Percentiles rank a stretch among this genome's conserved stretches.
Evolutionary conservation across 1,284 basidiomycete species (phyloP).

Genomic region (Malassezia obtusa): DNA sequence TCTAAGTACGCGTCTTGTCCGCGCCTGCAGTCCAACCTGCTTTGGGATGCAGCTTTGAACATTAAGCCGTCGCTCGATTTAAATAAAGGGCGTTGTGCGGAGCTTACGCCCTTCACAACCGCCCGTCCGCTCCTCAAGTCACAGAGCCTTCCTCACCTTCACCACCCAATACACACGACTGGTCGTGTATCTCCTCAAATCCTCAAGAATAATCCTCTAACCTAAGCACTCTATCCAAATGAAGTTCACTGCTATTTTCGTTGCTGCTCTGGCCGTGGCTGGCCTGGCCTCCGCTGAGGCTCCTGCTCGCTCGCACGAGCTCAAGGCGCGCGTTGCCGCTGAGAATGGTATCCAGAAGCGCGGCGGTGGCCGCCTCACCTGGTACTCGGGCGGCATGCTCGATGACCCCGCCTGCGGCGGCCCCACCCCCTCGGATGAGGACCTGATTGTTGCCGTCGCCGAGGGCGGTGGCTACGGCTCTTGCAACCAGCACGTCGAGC

Average conservation of each 20-base stretch:
- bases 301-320: conserved; percentile 24
- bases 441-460: conserved; percentile 33
- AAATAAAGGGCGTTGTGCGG: no score
- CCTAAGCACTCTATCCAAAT: conserved; percentile 14
- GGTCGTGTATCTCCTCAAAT: conserved; percentile 12
- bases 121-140: conserved; percentile 6
- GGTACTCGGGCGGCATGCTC: conserved; percentile 36
- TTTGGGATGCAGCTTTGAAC: no score
- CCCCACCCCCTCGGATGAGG: conserved; percentile 25
- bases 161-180: conserved; percentile 12
- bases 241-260: conserved; percentile 28
- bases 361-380: conserved; percentile 25
- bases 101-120: not conserved
- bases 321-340: conserved; percentile 22
- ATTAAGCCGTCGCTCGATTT: no score
- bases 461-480: conserved; percentile 26
- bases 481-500: conserved; percentile 36
- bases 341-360: conserved; percentile 22
- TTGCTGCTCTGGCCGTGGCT: conserved; percentile 21
- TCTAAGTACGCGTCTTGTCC: not conserved
- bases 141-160: conserved; percentile 1
- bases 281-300: conserved; percentile 7
- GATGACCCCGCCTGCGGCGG: conserved; percentile 40
- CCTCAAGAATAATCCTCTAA: conserved; percentile 2
- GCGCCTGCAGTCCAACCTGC: no score